Base-by-base conservation (phyloP, 495 filamentous ascomycete species). In the Cercophora scortea region DNA sequence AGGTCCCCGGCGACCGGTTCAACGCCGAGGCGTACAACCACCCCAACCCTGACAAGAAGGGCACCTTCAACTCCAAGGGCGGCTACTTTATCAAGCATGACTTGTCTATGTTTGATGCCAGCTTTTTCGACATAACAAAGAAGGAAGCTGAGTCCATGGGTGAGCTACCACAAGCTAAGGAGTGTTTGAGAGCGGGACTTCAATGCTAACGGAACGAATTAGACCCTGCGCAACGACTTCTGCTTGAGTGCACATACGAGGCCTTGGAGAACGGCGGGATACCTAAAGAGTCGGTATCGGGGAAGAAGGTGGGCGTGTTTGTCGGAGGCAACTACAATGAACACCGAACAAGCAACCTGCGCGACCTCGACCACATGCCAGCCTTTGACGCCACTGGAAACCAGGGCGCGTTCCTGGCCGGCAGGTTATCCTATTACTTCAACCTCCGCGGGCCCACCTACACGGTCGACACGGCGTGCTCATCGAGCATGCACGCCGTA, bases 391-490 rank as follows among this genome's bases (percentile, higher is more conserved):
- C 65, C 12, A 72, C 68, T 0, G 73, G 73, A 33, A 75, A 65
- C 41, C 70, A 69, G 51, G 68, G 69, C 4, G 61, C 68, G 1
- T 71, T 84, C 6, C 65, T 82, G 1, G 70, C 76, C 8, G 81
- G 82, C 46, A 78, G 90, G 7, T 61, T 81, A 13, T 69, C 77
- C 0, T 74, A 79, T 34, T 79, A 72, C 51, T 78, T 77, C 55
- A 72, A 80, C 59, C 64, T 78, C 48, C 66, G 71, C 10, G 78
- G 81, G 4, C 71, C 73, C 7, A 64, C 84, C 36, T 83, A 86
- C 61, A 89, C 84, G 41, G 76, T 93, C 32, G 90, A 94, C 63
- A 93, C 90, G 2, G 89, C 90, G 8, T 95, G 89, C 63, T 93
- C 89, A 10, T 89, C 86, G 8, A 89, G 85, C 45, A 58, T 79